These are phyloP conservation scores for Laguncularia racemosa DNA, from an alignment of 345 rosid genomes.

Conservation along the genomic window DNA sequence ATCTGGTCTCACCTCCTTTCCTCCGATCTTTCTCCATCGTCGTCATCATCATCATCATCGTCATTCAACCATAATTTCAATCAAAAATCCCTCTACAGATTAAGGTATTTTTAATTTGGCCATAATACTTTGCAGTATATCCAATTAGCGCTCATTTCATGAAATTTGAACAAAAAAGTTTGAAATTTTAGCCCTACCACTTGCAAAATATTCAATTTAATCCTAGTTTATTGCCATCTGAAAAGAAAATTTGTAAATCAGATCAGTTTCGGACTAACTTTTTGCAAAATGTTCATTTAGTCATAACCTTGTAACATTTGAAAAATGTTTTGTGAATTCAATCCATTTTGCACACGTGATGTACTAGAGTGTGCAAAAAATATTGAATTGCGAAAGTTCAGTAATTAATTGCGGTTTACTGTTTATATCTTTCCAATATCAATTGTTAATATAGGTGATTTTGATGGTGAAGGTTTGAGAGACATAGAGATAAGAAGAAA, in stretches of 20 bases:
- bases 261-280: too few species aligned
- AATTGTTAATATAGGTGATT: background rate
- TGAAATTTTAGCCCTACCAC: too few species aligned
- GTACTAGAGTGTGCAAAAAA: too few species aligned
- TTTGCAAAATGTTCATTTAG: background rate
- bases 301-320: background rate
- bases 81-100: conserved; percentile 36
- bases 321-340: background rate
- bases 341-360: background rate
- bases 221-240: too few species aligned
- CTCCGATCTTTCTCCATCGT: conserved; percentile 31
- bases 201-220: too few species aligned
- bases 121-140: background rate
- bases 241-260: too few species aligned
- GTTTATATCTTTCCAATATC: background rate
- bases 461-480: conserved; percentile 54
- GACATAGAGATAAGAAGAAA: conserved; percentile 45
- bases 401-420: background rate
- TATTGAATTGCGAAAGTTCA: too few species aligned
- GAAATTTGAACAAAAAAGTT: too few species aligned
- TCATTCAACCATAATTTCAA: conserved; percentile 19
- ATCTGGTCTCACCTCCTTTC: conserved; percentile 57
- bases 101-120: conserved; percentile 27
- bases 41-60: background rate
- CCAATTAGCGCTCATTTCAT: too few species aligned